Evolutionary conservation across 2,329 filamentous ascomycete genomes (phyloP).

Genomic region (Talaromyces pinophilus): DNA sequence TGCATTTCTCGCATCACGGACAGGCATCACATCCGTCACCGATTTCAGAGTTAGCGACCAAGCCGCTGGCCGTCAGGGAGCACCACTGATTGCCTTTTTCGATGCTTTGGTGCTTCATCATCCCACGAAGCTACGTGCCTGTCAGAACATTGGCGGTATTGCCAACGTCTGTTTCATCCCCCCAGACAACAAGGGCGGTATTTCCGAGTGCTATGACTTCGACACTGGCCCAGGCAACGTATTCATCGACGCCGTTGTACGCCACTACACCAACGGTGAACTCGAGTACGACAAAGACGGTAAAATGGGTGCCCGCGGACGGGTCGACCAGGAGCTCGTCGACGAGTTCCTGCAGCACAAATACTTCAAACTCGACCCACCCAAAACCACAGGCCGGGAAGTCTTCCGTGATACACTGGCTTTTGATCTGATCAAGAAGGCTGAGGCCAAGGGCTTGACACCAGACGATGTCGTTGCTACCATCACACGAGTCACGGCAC

Average conservation of each 20-base stretch:
- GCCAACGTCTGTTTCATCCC: constrained; percentile 64
- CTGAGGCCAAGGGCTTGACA: constrained; percentile 46
- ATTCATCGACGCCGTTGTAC: constrained; percentile 59
- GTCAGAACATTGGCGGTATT: constrained; percentile 64
- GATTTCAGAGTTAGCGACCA: constrained; percentile 61
- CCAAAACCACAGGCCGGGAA: constrained; percentile 62
- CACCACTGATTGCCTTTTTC: constrained; percentile 60
- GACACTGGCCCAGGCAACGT: constrained; percentile 60
- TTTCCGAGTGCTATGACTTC: constrained; percentile 52
- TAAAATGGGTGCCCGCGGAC: constrained; percentile 52
- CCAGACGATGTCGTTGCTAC: constrained; percentile 59
- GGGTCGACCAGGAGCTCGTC: constrained; percentile 54
- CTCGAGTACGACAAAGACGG: constrained; percentile 56
- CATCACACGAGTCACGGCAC: constrained; percentile 60
- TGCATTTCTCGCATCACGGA: constrained; percentile 55
- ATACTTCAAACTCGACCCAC: constrained; percentile 55
- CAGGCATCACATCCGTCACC: constrained; percentile 60
- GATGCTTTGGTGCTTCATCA: constrained; percentile 59
- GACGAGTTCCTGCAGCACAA: constrained; percentile 53
- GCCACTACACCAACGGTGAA: constrained; percentile 55
- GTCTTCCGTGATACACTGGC: constrained; percentile 61
- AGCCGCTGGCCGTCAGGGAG: constrained; percentile 57
- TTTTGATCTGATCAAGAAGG: constrained; percentile 54
- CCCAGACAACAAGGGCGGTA: constrained; percentile 43
- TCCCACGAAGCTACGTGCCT: constrained; percentile 58